These are phyloP conservation scores for Alloascoidea africana DNA, from an alignment of 805 yeast genomes.

Conservation along the genomic window DNA sequence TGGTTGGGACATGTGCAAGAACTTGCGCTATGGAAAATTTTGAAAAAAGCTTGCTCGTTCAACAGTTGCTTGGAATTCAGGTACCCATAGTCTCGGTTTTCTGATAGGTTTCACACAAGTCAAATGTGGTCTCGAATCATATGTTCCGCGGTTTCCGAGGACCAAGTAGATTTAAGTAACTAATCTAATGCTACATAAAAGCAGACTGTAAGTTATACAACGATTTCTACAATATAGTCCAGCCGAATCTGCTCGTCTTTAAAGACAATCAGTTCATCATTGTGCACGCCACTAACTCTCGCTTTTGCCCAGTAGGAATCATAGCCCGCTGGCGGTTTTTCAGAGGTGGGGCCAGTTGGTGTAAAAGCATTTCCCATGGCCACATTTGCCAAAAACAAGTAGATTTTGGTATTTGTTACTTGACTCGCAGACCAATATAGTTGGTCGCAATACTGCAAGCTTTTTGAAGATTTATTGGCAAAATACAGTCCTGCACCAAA, in stretches of 20 bases:
- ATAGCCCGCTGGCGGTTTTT: neutral
- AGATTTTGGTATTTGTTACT: neutral
- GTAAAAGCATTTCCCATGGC: neutral
- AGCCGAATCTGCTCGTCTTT: neutral
- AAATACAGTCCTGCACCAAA: neutral
- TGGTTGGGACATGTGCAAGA: conserved; percentile 50
- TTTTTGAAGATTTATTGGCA: neutral
- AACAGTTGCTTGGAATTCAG: too few relatives aligned
- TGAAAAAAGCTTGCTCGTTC: conserved; percentile 17
- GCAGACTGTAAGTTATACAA: too few relatives aligned
- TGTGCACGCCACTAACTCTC: neutral
- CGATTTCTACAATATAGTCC: conserved; percentile 1
- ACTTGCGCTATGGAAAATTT: conserved; percentile 44
- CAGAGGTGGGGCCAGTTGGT: neutral
- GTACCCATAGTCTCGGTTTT: too few relatives aligned
- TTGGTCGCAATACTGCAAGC: neutral
- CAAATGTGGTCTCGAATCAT: too few relatives aligned
- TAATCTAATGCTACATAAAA: too few relatives aligned
- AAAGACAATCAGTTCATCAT: neutral
- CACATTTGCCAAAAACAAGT: neutral
- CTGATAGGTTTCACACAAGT: too few relatives aligned
- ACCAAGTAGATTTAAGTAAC: too few relatives aligned
- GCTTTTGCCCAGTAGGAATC: neutral
- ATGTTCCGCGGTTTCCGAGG: too few relatives aligned
- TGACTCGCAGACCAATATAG: neutral